These are phyloP conservation scores for Elaeagnus macrophylla DNA, from an alignment of 306 rosid genomes.

Conservation along the genomic window DNA sequence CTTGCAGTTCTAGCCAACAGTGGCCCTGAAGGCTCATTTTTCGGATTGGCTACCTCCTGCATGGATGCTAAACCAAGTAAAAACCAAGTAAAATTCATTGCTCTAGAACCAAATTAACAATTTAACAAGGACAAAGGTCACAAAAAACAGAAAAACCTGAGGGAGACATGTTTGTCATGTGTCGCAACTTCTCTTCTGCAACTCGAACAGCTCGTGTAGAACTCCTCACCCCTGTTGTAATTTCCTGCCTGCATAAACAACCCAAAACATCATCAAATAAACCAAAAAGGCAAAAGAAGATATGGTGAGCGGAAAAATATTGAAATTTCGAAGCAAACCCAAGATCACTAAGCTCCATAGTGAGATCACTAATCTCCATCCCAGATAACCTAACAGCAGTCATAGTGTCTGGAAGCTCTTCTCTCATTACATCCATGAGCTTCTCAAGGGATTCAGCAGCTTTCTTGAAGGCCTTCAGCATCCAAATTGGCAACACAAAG, in stretches of 20 bases:
- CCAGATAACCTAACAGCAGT: conserved; percentile 84
- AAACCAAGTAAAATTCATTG: conserved; percentile 33
- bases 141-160: conserved; percentile 43
- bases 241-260: conserved; percentile 56
- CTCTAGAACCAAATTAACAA: conserved; percentile 13
- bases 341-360: conserved; percentile 76
- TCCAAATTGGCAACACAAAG: conserved; percentile 7
- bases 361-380: conserved; percentile 88
- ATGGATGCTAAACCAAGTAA: conserved; percentile 56
- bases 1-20: conserved; percentile 50
- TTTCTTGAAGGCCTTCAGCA: conserved; percentile 71
- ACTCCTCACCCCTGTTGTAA: conserved; percentile 76
- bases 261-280: background rate
- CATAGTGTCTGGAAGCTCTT: conserved; percentile 90
- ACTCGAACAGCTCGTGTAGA: conserved; percentile 65
- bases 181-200: conserved; percentile 63
- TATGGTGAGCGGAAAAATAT: background rate
- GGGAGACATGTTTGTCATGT: conserved; percentile 49
- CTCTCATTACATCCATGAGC: conserved; percentile 78
- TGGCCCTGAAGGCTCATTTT: conserved; percentile 38
- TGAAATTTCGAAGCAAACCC: conserved; percentile 35
- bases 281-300: background rate
- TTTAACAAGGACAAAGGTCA: background rate
- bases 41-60: conserved; percentile 43
- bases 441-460: conserved; percentile 85